Conservation (phyloP, 2,329 filamentous ascomycete species). For the Aspergillus carbonarius region DNA sequence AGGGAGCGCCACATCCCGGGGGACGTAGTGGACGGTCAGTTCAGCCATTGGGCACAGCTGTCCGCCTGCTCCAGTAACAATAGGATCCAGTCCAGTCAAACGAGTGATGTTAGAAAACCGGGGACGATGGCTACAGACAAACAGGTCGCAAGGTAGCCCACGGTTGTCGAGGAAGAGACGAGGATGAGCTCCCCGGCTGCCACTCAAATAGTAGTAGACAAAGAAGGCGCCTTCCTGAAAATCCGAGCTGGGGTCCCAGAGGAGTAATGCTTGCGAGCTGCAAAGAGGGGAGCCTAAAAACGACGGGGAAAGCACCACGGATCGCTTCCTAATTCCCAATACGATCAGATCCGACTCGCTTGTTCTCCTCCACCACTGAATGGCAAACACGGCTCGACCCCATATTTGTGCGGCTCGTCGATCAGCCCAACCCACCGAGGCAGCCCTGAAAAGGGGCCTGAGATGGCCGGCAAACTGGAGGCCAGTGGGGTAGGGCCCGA, state of each 20-base stretch:
- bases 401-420: background rate
- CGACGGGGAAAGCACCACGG: background rate
- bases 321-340: too few relatives aligned
- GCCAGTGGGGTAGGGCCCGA: background rate
- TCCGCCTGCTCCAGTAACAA: background rate
- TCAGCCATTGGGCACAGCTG: conserved; percentile 20
- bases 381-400: background rate
- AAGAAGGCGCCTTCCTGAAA: background rate
- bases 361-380: background rate
- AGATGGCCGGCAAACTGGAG: background rate
- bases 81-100: background rate
- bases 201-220: background rate
- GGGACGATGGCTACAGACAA: background rate
- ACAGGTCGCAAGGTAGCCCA: background rate
- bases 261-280: background rate
- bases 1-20: conserved; percentile 47
- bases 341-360: too few relatives aligned
- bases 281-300: background rate
- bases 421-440: background rate
- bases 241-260: background rate
- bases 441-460: background rate
- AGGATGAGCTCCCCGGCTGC: background rate
- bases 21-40: conserved; percentile 24
- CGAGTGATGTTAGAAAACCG: background rate
- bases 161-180: background rate